Evolutionary conservation across 768 basidiomycete species (phyloP), one percentile per base, ranked within the genome.

Genomic region (Auricularia auricula-judae): DNA sequence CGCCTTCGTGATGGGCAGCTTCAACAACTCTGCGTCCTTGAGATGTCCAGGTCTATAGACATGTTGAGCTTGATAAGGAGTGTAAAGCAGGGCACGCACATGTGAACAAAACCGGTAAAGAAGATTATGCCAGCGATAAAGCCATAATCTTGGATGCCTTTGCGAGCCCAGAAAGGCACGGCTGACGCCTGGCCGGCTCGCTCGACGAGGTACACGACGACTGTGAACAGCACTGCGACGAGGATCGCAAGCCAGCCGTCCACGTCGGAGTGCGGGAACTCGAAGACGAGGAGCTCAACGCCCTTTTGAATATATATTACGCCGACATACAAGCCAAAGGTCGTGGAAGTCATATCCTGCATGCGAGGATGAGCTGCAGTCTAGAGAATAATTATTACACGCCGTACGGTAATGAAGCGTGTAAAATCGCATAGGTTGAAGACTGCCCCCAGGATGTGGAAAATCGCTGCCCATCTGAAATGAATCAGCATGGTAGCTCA

Each of bases 241-340:
- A 75, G 71, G 66, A 61, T 18, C 29, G 64, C 39, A 23, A 44
- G 21, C 47, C 68, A 54, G 73, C 71, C 63, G 36, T 35, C 34
- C 12, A 33, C n/a, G 3, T 47, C 34, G n/a, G 68, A 64, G 36
- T 64, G 43, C 43, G 51, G 21, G 59, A 77, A 75, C 63, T 75
- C 74, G 14, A 74, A 65, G 11, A 71, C 72, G 63, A 77, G 68
- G 42, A 75, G 72, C 61, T 77, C 75, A 10, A 74, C 71, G 18
- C 76, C 76, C 63, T 76, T 76, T 62, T 77, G 73, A 0, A 66
- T 56, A 36, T 67, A 69, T 1, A 67, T 67, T 59, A 65, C 51
- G 44, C 23, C 70, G 18, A 77, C 76, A 67, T 76, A 77, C 64
- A 75, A 75, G 1, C 76, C 76, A 61, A 77, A 77, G 3, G 75